Percentiles rank a stretch among this genome's conserved stretches.
Evolutionary conservation across 345 rosid genomes (phyloP).

Genomic region (Eutrema heterophyllum): DNA sequence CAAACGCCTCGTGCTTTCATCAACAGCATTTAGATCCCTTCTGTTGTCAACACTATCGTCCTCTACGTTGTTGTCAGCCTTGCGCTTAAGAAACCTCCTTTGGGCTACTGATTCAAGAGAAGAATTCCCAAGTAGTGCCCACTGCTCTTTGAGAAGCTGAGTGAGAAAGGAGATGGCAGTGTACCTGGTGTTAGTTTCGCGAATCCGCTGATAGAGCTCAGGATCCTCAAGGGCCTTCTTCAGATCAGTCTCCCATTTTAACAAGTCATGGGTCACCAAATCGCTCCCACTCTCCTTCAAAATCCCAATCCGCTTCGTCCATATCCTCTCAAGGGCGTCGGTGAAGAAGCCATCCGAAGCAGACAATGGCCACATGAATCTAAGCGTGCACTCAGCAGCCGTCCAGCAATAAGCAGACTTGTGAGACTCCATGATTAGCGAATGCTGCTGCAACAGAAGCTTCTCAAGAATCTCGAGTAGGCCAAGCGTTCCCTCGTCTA

Average conservation of each 20-base stretch:
- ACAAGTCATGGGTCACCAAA: conserved; percentile 33
- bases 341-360: conserved; percentile 22
- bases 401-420: conserved; percentile 50
- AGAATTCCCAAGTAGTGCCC: conserved; percentile 18
- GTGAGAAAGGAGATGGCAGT: conserved; percentile 14
- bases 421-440: conserved; percentile 34
- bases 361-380: conserved; percentile 37
- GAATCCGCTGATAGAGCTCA: conserved; percentile 24
- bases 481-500: conserved; percentile 43
- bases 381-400: conserved; percentile 53
- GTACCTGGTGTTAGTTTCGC: conserved; percentile 29
- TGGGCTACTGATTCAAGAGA: conserved; percentile 5
- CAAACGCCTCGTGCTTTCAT: neutral
- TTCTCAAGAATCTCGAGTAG: conserved; percentile 36
- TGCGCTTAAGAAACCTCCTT: conserved; percentile 10
- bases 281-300: conserved; percentile 34
- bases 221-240: conserved; percentile 19
- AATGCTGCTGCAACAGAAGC: conserved; percentile 29
- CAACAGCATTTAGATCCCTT: neutral
- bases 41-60: neutral
- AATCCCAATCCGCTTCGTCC: conserved; percentile 40
- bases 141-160: conserved; percentile 27
- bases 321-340: conserved; percentile 49
- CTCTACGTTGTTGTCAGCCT: neutral
- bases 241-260: conserved; percentile 27